A percentile compares a stretch with the other conserved stretches of the same genome.
Conservation (phyloP, 2,329 filamentous ascomycete species). For the Fusarium incarnatum region DNA sequence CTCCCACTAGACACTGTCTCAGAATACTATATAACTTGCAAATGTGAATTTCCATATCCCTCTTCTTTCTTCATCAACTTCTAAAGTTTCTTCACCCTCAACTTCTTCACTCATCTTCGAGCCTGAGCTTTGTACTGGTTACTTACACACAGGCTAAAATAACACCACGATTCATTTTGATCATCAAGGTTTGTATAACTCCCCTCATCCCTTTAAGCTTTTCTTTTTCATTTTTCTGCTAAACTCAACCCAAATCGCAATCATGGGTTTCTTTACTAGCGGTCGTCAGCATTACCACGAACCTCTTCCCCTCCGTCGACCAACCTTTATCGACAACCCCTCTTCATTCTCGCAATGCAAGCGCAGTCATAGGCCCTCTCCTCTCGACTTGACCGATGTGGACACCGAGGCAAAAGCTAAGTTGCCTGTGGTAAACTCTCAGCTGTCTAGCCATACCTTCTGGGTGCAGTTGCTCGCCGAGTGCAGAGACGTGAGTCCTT, state of each 20-base stretch:
- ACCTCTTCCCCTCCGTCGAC: slow-evolving; percentile 20
- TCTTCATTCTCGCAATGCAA: slow-evolving; percentile 5
- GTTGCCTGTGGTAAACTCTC: background rate
- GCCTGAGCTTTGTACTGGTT: background rate
- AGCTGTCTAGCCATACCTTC: background rate
- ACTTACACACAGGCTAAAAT: background rate
- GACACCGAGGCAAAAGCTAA: background rate
- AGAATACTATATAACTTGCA: background rate
- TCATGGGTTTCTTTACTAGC: slow-evolving; percentile 1
- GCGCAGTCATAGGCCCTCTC: background rate
- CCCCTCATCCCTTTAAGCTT: background rate
- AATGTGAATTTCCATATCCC: background rate
- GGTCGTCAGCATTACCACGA: background rate
- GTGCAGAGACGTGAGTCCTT: background rate
- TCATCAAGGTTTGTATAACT: background rate
- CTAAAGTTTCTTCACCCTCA: background rate
- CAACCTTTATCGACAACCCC: background rate
- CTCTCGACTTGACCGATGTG: background rate
- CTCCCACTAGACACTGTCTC: background rate
- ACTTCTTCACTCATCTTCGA: background rate
- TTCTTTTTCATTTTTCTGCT: background rate
- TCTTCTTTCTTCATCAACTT: background rate
- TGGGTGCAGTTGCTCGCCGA: background rate
- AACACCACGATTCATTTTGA: background rate
- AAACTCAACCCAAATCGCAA: background rate